Conservation (phyloP, 2,329 filamentous ascomycete species). For the Furcasterigmium sp. region DNA sequence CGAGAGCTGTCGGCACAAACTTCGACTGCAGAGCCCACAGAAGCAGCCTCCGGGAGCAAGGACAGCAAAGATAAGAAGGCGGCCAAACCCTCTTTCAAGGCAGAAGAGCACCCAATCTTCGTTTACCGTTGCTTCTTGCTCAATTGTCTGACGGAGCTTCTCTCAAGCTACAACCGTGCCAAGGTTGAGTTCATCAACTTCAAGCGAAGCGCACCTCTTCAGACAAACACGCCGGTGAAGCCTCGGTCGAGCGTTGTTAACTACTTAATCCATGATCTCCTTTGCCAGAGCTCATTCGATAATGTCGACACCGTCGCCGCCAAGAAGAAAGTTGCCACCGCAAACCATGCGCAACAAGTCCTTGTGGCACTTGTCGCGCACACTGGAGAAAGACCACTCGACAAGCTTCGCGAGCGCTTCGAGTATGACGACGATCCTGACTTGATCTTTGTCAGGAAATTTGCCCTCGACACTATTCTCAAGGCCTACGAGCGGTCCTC, state of each 20-base stretch:
- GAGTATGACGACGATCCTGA: slow-evolving; percentile 75
- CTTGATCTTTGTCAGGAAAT: slow-evolving; percentile 86
- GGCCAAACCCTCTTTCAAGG: slow-evolving; percentile 74
- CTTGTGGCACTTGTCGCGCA: slow-evolving; percentile 83
- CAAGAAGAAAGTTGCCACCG: slow-evolving; percentile 83
- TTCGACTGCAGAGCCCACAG: not conserved
- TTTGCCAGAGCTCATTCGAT: slow-evolving; percentile 56
- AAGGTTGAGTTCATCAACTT: slow-evolving; percentile 99
- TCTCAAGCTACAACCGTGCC: slow-evolving; percentile 86
- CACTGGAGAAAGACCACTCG: slow-evolving; percentile 69
- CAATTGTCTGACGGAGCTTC: slow-evolving; percentile 83
- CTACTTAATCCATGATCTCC: slow-evolving; percentile 80
- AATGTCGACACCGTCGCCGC: slow-evolving; percentile 69
- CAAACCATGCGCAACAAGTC: slow-evolving; percentile 78
- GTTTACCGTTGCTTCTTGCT: slow-evolving; percentile 94
- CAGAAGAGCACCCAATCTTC: slow-evolving; percentile 91
- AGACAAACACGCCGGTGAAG: slow-evolving; percentile 84
- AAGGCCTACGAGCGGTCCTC: slow-evolving; percentile 89
- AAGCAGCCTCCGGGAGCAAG: slow-evolving; percentile 12
- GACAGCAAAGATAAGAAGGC: slow-evolving; percentile 57
- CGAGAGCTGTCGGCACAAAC: not conserved
- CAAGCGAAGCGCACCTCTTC: slow-evolving; percentile 81
- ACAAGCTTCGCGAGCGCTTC: slow-evolving; percentile 51
- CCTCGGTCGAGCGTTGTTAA: slow-evolving; percentile 89
- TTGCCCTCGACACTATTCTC: slow-evolving; percentile 88